Evolutionary conservation across 1,284 basidiomycete genomes (phyloP), one percentile per base, ranked within the genome.

Genomic region (Gymnopus androsaceus): DNA sequence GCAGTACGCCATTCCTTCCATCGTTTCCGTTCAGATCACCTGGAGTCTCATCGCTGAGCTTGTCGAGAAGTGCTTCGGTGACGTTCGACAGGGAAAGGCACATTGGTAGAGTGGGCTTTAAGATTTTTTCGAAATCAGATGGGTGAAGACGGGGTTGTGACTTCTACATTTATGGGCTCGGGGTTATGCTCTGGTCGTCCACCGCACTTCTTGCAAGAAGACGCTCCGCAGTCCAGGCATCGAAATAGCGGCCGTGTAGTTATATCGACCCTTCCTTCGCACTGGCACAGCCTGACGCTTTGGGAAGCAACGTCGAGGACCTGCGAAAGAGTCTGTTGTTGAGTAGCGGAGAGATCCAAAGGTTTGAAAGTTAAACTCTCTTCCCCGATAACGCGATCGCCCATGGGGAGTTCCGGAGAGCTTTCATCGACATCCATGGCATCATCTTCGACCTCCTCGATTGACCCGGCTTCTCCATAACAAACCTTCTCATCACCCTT

Each of bases 51-150:
- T 75, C 69, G 59, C 80, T 83, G 23, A 90, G 70, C 7, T 63
- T 62, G 38, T 85, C 77, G 9, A 96, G 75, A 3, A 85, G 70
- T 6, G 75, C 69, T 31, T 73, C 65, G 1, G 80, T 77, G 51
- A 94, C 69, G 14, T 79, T 78, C 0, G 76, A 71, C 27, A 96
- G 69, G 4, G 77, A 75, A 40, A 96, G 74, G 47, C 88, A 88
- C 95, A 98, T 98, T 0, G 95, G 95, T 12, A 98, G 79, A 2
- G 84, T 77, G 1, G 85, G 80, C 69, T 95, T 96, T 57, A 97
- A 78, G 56, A 82, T 78, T 61, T 82, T 81, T 25, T 87, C 84
- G 66, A 97, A 97, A 5, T 80, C 75, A 19, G 80, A 78, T 0
- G 95, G 94, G 14, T 80, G 75, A 6, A 91, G 68, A 17, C 90